phyloP scores from a whole-genome alignment of 176 grass and related monocot genomes.

The barley (Hordeum vulgare) region MorexV3_pseudomolecules_assembly NC_058522.1:558657241-558657740 shows the following conservation, averaged over 20 bases:
- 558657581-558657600: conserved; percentile 28
- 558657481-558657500: conserved; percentile 13
- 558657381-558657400: background rate
- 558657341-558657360: background rate
- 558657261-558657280: no score
- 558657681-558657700: conserved; percentile 41
- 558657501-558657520: background rate
- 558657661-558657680: conserved; percentile 40
- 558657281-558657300: no score
- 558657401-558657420: conserved; percentile 24
- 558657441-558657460: background rate
- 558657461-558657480: conserved; percentile 13
- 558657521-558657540: background rate
- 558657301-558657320: no score
- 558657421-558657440: background rate
- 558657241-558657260: no score
- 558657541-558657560: background rate
- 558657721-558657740: conserved; percentile 31
- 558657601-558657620: conserved; percentile 12
- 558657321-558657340: no score
- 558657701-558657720: conserved; percentile 39
- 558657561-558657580: no score
- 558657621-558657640: conserved; percentile 20
- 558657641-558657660: conserved; percentile 22
- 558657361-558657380: background rate